Percentiles rank a stretch among this genome's conserved stretches.
Evolutionary conservation across 2,329 filamentous ascomycete species (phyloP).

Genomic region (Botrytis fabae): DNA sequence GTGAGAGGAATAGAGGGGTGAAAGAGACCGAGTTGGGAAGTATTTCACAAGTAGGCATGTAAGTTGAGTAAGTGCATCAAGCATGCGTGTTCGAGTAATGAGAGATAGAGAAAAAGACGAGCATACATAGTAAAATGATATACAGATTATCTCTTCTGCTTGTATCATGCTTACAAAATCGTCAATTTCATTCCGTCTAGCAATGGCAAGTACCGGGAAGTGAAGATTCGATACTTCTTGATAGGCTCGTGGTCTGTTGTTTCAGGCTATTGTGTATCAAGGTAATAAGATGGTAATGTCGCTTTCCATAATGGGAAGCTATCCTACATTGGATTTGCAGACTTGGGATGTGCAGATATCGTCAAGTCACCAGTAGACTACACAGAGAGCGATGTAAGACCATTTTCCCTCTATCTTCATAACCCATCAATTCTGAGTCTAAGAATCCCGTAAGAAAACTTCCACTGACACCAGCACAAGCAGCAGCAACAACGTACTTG

Average conservation of each 20-base stretch:
- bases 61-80: neutral
- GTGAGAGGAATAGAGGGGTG: neutral
- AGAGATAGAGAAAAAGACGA: too few species aligned
- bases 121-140: neutral
- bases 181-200: neutral
- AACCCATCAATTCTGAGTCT: neutral
- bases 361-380: too few species aligned
- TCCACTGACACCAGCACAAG: neutral
- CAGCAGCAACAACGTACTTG: neutral
- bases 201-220: neutral
- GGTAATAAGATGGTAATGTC: neutral
- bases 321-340: too few species aligned
- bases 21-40: neutral
- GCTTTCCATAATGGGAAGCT: neutral
- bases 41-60: neutral
- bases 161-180: neutral
- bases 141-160: neutral
- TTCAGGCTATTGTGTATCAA: neutral
- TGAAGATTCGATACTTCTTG: neutral
- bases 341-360: neutral
- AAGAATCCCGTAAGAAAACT: neutral
- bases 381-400: neutral
- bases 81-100: neutral
- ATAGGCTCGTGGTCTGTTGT: too few species aligned
- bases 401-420: neutral